A percentile compares a stretch with the other conserved stretches of the same genome.
Evolutionary conservation across 2,329 filamentous ascomycete genomes (phyloP).

Genomic region (Whalleya microplaca): DNA sequence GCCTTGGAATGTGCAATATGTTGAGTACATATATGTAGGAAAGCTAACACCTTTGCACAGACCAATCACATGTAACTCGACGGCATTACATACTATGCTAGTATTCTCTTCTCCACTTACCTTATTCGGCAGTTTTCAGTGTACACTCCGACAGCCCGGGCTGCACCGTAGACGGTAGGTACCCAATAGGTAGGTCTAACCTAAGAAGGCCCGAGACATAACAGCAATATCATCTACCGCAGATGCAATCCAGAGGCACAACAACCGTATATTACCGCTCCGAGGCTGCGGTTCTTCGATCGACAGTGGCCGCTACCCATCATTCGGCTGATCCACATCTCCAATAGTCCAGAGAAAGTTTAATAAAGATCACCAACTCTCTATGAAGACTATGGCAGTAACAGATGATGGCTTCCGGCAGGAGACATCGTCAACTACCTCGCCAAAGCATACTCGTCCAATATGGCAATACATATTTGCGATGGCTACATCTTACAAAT

Average conservation of each 20-base stretch:
- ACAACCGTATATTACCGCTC: conserved; percentile 11
- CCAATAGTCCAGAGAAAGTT: neutral
- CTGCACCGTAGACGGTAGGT: neutral
- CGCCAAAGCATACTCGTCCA: neutral
- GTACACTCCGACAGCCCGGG: neutral
- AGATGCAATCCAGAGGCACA: conserved; percentile 18
- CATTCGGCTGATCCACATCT: conserved; percentile 1
- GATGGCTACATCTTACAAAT: neutral
- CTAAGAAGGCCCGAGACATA: conserved; percentile 6
- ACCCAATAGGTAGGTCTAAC: neutral
- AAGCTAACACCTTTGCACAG: no score
- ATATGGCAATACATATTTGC: neutral
- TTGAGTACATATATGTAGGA: no score
- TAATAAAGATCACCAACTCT: neutral
- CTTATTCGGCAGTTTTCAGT: neutral
- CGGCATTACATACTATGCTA: neutral
- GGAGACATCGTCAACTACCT: no score
- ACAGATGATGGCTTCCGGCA: neutral
- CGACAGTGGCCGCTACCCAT: neutral
- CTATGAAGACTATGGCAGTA: neutral
- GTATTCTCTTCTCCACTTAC: neutral
- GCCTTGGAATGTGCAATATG: no score
- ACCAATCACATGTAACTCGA: no score
- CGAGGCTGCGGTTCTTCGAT: conserved; percentile 20
- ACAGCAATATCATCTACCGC: conserved; percentile 3